Evolutionary conservation across 2,329 filamentous ascomycete species (phyloP).

Genomic region (Aspergillus calidoustus): DNA sequence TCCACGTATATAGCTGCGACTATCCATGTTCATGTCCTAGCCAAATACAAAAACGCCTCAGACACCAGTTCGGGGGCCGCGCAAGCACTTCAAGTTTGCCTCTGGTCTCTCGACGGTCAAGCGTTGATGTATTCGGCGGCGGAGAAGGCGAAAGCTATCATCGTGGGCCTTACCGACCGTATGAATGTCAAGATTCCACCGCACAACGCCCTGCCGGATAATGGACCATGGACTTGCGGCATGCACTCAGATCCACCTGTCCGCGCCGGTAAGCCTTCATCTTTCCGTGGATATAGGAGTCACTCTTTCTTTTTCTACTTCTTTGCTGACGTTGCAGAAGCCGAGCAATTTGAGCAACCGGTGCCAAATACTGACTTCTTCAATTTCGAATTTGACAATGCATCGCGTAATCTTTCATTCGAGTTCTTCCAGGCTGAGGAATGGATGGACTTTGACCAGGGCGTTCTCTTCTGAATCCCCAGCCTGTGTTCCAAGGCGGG

Average conservation of each 20-base stretch:
- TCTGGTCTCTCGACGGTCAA: not conserved
- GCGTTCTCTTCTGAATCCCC: not conserved
- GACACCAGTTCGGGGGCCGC: not conserved
- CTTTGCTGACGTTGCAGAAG: too few relatives aligned
- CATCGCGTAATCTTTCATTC: not conserved
- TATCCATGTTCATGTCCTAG: constrained; percentile 57
- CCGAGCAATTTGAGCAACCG: not conserved
- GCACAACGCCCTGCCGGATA: not conserved
- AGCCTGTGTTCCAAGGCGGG: not conserved
- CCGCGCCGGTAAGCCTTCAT: not conserved
- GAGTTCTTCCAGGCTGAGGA: not conserved
- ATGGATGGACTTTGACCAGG: not conserved
- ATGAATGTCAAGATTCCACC: not conserved
- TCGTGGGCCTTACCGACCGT: not conserved
- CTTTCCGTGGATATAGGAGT: not conserved
- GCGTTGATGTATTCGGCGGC: not conserved
- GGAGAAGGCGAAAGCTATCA: not conserved
- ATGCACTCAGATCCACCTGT: not conserved
- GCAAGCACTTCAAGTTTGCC: not conserved
- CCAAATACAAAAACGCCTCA: constrained; percentile 33
- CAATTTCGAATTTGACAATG: not conserved
- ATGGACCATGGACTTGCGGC: not conserved
- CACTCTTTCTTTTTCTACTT: too few relatives aligned
- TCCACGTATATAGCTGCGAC: constrained; percentile 61
- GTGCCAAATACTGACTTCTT: not conserved